Conservation (phyloP, 2,329 filamentous ascomycete species). For the Tympanopsis confertula region DNA sequence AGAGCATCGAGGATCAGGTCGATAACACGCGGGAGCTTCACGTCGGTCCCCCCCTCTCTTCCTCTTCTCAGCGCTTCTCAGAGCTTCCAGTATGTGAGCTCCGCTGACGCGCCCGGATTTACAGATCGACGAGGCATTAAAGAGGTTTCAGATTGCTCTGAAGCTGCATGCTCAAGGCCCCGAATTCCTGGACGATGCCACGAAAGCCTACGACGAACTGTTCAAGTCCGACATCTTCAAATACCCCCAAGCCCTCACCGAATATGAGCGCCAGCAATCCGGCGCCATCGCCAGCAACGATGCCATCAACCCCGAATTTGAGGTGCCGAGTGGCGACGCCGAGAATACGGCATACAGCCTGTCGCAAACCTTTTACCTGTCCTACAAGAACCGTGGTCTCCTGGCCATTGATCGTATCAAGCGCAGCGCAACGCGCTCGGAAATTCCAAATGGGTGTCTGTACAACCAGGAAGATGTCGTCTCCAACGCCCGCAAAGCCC, state of each 20-base stretch:
- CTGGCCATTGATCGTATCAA: constrained; percentile 39
- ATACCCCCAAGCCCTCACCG: constrained; percentile 76
- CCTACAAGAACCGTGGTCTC: constrained; percentile 85
- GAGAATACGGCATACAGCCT: constrained; percentile 68
- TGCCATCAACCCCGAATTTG: constrained; percentile 33
- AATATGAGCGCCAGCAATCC: constrained; percentile 60
- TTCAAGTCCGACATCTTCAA: constrained; percentile 90
- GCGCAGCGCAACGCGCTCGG: background rate
- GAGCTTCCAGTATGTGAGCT: no score
- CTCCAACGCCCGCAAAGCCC: constrained; percentile 29
- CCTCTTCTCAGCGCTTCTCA: no score
- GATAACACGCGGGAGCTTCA: constrained; percentile 87
- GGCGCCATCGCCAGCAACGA: constrained; percentile 29
- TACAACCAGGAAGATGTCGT: constrained; percentile 20
- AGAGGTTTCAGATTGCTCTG: constrained; percentile 82
- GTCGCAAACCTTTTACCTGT: constrained; percentile 80
- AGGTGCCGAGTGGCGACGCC: constrained; percentile 42
- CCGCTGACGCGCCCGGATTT: no score
- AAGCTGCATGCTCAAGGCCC: constrained; percentile 85
- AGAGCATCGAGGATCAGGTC: constrained; percentile 78
- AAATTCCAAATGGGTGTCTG: constrained; percentile 3
- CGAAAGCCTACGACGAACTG: constrained; percentile 69
- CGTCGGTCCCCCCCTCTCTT: no score
- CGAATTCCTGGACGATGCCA: constrained; percentile 62
- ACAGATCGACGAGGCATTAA: constrained; percentile 92